phyloP scores from a whole-genome alignment of 192 early-diverging fungal species.

The Coemansia sp. region DNA sequence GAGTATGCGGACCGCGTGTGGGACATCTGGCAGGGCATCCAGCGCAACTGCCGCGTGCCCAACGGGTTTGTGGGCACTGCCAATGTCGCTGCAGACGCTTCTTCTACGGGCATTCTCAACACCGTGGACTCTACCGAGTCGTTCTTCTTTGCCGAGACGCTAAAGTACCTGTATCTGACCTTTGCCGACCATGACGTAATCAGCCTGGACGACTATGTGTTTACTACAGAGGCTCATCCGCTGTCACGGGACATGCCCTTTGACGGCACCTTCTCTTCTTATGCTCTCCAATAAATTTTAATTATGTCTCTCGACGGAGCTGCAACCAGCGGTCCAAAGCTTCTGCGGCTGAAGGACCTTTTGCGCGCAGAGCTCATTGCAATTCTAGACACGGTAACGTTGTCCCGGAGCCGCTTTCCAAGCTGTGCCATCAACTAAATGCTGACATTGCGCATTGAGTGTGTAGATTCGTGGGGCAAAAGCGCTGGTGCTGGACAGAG shows the following conservation, averaged over 20 bases:
- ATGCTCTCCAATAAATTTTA: no score
- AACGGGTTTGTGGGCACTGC: constrained; percentile 64
- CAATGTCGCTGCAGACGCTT: constrained; percentile 32
- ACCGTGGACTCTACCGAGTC: constrained; percentile 53
- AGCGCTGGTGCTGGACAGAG: constrained; percentile 83
- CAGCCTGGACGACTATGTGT: constrained; percentile 79
- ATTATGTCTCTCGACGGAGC: neutral
- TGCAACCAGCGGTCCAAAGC: constrained; percentile 15
- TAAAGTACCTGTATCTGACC: constrained; percentile 89
- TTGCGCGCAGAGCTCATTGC: constrained; percentile 48
- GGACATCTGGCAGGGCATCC: constrained; percentile 64
- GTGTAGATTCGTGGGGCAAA: constrained; percentile 86
- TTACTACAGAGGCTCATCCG: constrained; percentile 96
- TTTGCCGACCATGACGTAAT: constrained; percentile 68
- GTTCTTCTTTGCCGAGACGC: constrained; percentile 90
- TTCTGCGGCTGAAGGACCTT: constrained; percentile 37
- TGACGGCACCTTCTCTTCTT: constrained; percentile 37
- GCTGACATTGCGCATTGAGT: neutral
- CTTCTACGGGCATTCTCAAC: constrained; percentile 27
- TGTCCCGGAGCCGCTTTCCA: neutral
- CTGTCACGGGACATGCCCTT: constrained; percentile 45
- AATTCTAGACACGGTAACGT: constrained; percentile 42
- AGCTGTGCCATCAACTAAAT: no score
- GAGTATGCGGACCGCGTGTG: constrained; percentile 68
- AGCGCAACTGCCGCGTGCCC: constrained; percentile 66